Evolutionary conservation across 257 asterid species (phyloP).

Genomic region (Solanum clarkiae): DNA sequence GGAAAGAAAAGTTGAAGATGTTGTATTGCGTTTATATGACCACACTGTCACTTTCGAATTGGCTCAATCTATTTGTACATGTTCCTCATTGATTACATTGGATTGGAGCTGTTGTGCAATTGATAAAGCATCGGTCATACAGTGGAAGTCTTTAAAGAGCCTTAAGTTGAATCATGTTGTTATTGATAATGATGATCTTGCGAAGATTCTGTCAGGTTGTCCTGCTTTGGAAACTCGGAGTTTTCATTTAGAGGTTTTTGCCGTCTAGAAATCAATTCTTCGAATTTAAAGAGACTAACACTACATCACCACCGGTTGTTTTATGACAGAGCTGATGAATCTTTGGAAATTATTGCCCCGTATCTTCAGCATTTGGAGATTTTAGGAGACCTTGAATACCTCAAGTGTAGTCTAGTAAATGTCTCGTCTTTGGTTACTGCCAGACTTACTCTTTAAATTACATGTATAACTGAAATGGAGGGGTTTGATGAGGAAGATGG

Average conservation of each 20-base stretch:
- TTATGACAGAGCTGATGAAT: no score
- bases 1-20: neutral
- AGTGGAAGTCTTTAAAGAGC: neutral
- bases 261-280: no score
- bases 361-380: neutral
- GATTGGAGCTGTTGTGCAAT: no score
- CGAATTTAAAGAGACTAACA: no score
- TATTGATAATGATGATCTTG: neutral
- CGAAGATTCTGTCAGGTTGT: neutral
- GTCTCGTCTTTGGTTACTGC: neutral
- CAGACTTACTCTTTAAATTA: neutral
- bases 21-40: neutral
- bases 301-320: no score
- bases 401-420: neutral
- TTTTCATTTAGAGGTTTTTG: no score
- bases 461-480: neutral
- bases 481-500: neutral
- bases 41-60: neutral
- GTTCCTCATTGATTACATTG: neutral
- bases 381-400: neutral
- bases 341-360: no score
- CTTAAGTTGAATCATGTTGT: neutral
- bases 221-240: no score
- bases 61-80: neutral
- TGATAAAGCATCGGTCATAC: no score